Conservation (phyloP, 768 basidiomycete genomes). For the Cytidiella melzeri region DNA sequence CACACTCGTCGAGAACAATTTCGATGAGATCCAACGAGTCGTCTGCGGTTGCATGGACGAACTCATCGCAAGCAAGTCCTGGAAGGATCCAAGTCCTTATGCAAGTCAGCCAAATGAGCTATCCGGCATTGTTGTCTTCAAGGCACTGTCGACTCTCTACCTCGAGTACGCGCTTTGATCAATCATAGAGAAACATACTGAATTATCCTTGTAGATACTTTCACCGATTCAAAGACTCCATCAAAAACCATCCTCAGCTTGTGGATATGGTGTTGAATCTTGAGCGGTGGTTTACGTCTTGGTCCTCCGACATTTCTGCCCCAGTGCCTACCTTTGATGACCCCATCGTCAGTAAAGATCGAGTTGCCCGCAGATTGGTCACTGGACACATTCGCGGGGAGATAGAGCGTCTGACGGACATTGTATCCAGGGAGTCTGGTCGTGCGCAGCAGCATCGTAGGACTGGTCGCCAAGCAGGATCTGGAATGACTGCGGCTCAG, state of each 20-base stretch:
- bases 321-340: slow-evolving; percentile 41
- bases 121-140: slow-evolving; percentile 24
- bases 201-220: slow-evolving; percentile 34
- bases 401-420: slow-evolving; percentile 30
- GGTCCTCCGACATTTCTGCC: slow-evolving; percentile 36
- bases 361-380: slow-evolving; percentile 32
- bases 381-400: slow-evolving; percentile 29
- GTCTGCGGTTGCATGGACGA: slow-evolving; percentile 17
- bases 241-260: slow-evolving; percentile 41
- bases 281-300: slow-evolving; percentile 38
- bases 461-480: slow-evolving; percentile 1
- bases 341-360: slow-evolving; percentile 27
- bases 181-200: too few relatives aligned
- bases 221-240: slow-evolving; percentile 52
- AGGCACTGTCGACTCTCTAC: slow-evolving; percentile 20
- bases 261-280: slow-evolving; percentile 36
- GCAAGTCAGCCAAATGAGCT: slow-evolving; percentile 13
- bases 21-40: slow-evolving; percentile 16
- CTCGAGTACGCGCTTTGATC: slow-evolving; percentile 14
- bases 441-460: slow-evolving; percentile 22
- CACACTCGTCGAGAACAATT: slow-evolving; percentile 24
- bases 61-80: slow-evolving; percentile 20
- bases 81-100: slow-evolving; percentile 18
- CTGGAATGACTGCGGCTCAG: slow-evolving; percentile 13
- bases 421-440: slow-evolving; percentile 45